These are phyloP conservation scores for Moelleriella libera DNA, from an alignment of 2,329 filamentous ascomycete species.

Conservation along the genomic window DNA sequence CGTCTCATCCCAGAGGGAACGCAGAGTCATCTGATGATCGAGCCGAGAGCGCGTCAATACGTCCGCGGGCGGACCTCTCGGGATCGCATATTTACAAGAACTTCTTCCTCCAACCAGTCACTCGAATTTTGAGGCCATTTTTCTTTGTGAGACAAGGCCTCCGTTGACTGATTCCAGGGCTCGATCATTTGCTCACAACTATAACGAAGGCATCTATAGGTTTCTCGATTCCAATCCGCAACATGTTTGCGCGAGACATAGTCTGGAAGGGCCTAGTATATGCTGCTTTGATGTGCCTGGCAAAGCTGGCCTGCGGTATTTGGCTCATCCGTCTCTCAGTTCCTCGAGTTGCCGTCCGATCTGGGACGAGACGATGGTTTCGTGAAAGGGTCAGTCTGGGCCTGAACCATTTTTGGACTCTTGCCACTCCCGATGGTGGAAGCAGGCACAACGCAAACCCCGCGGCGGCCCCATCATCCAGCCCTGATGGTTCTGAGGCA, in stretches of 20 bases:
- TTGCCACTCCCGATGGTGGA: background rate
- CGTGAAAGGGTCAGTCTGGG: background rate
- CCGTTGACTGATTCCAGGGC: background rate
- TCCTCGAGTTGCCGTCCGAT: background rate
- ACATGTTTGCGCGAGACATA: conserved; percentile 49
- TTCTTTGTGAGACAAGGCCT: conserved; percentile 43
- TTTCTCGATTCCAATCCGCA: conserved; percentile 61
- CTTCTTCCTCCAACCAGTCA: conserved; percentile 23
- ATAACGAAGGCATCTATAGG: conserved; percentile 37
- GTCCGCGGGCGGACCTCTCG: background rate
- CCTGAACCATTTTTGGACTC: background rate
- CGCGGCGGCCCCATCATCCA: background rate
- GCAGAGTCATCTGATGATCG: background rate
- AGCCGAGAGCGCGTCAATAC: background rate
- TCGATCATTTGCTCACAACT: background rate
- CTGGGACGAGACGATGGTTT: background rate
- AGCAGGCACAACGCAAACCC: background rate
- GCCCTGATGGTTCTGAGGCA: background rate
- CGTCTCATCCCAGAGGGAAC: background rate
- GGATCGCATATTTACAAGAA: conserved; percentile 18
- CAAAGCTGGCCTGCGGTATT: conserved; percentile 44
- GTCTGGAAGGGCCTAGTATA: conserved; percentile 62
- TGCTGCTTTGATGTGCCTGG: conserved; percentile 52
- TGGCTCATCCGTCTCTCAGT: conserved; percentile 32
- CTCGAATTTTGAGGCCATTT: conserved; percentile 49